Base-by-base conservation (phyloP, 2,329 filamentous ascomycete genomes). In the Alternaria triticina region DNA sequence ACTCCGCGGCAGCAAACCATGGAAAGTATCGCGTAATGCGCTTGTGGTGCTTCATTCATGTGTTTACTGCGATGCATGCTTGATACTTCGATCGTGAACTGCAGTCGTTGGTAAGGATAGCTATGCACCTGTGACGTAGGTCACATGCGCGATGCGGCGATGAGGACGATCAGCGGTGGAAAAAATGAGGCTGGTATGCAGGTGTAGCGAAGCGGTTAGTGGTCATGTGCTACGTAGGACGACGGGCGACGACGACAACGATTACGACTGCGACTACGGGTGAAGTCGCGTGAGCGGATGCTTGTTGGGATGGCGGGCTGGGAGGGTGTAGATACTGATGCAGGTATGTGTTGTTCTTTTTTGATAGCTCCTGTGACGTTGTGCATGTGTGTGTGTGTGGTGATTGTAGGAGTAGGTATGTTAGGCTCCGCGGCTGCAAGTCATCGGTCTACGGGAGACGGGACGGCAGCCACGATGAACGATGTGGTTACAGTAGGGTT, bases 151-250 rank as follows among this genome's bases (percentile, higher is more conserved):
- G 23, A 23, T 20, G 17, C 44, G 36, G 36, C 36, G 36, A 40
- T 40, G 36, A 11, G n/a, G 36, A 40, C 28, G 20, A 54, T 45
- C 54, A 45, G 54, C 40, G 54, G 40, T 54, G 36, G 58, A 20
- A 23, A 23, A 46, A 57, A 56, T 49, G 43, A 60, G 58, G 44
- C 44, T 56, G 44, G 13, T 40, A 27, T 60, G 58, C 58, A 60
- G 52, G 58, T 60, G 43, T 50, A 60, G 51, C 52, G 44, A 59
- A 43, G 57, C 22, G 45, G 45, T 50, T 43, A 60, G 20, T 36
- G 23, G 30, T 55, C 52, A 55, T 55, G 52, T 55, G 52, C 43
- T 55, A 45, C 36, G 36, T 36, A 23, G 49, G 30, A 30, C 36
- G 30, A 30, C 36, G 15, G 15, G 36, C 28, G 49, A 36, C 20